These are phyloP conservation scores for Pythium myriotylum DNA, from an alignment of 352 stramenopile genomes.

Conservation along the genomic window DNA sequence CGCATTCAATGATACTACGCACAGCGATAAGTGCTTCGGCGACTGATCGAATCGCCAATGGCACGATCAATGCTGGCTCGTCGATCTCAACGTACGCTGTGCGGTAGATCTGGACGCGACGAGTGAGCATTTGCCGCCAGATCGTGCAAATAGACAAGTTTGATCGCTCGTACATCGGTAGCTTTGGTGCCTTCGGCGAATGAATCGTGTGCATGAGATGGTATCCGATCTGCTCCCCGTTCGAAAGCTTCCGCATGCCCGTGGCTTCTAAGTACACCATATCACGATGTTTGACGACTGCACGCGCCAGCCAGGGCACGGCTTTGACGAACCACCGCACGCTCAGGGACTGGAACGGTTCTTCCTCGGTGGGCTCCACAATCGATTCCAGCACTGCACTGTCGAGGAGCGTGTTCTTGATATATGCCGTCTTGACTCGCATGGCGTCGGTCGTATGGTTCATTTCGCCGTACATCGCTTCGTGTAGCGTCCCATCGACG, in stretches of 20 bases:
- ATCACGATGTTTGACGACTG: slow-evolving; percentile 47
- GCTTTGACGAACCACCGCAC: slow-evolving; percentile 63
- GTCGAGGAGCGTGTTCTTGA: slow-evolving; percentile 42
- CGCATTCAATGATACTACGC: slow-evolving; percentile 42
- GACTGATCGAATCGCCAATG: slow-evolving; percentile 39
- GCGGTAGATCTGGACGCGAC: slow-evolving; percentile 1
- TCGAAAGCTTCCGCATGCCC: slow-evolving; percentile 38
- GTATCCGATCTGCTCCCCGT: slow-evolving; percentile 53
- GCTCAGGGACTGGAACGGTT: slow-evolving; percentile 58
- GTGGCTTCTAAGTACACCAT: slow-evolving; percentile 59
- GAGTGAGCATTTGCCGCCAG: slow-evolving; percentile 32
- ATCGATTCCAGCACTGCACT: slow-evolving; percentile 51
- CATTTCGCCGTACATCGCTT: slow-evolving; percentile 62
- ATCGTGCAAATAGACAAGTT: slow-evolving; percentile 61
- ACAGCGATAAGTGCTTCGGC: slow-evolving; percentile 36
- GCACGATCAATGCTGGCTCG: slow-evolving; percentile 28
- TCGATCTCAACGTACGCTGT: slow-evolving; percentile 5
- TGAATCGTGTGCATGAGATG: slow-evolving; percentile 62
- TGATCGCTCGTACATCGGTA: slow-evolving; percentile 37
- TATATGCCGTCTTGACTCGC: slow-evolving; percentile 54
- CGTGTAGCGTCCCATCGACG: slow-evolving; percentile 46
- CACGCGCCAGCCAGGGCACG: slow-evolving; percentile 41
- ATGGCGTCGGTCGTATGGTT: slow-evolving; percentile 35
- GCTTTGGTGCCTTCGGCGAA: slow-evolving; percentile 43
- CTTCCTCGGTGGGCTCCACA: slow-evolving; percentile 27